Percentiles rank a stretch among this genome's conserved stretches.
phyloP scores from a whole-genome alignment of 495 filamentous ascomycete species.

The Tuber microsphaerosporum region DNA sequence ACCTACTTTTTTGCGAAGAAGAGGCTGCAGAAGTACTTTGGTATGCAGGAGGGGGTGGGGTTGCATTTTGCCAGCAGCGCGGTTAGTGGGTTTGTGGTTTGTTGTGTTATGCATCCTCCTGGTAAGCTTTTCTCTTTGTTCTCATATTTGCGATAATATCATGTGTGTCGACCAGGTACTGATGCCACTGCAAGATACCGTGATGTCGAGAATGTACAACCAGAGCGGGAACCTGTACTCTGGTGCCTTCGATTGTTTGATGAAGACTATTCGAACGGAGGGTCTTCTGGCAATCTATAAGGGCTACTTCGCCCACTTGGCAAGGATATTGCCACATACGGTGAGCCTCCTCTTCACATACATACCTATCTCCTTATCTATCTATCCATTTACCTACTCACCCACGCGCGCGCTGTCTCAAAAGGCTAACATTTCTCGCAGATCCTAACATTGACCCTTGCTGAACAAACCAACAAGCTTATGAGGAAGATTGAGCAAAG shows the following conservation, averaged over 20 bases:
- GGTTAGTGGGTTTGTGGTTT: slow-evolving; percentile 90
- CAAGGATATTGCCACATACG: slow-evolving; percentile 89
- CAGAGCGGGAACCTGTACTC: slow-evolving; percentile 94
- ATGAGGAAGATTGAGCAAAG: slow-evolving; percentile 69
- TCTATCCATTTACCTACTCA: background rate
- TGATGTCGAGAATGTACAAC: slow-evolving; percentile 99
- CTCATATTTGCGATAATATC: background rate
- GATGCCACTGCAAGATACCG: slow-evolving; percentile 59
- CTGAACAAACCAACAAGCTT: slow-evolving; percentile 93
- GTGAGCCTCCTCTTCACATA: slow-evolving; percentile 44
- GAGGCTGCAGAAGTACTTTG: slow-evolving; percentile 67
- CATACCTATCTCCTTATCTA: background rate
- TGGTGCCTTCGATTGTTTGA: slow-evolving; percentile 83
- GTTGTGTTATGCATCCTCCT: slow-evolving; percentile 96
- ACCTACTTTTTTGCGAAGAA: slow-evolving; percentile 99
- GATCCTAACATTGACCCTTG: slow-evolving; percentile 84
- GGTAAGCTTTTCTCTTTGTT: slow-evolving; percentile 48
- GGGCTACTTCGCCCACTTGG: slow-evolving; percentile 90
- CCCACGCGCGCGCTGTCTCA: background rate
- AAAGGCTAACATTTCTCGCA: slow-evolving; percentile 38
- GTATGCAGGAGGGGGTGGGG: slow-evolving; percentile 82
- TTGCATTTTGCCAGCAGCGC: slow-evolving; percentile 84
- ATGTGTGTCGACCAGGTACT: background rate
- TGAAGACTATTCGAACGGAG: slow-evolving; percentile 84
- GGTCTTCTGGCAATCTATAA: slow-evolving; percentile 94